Percentiles rank a stretch among this genome's conserved stretches.
phyloP scores from a whole-genome alignment of 805 yeast genomes.

The Peterozyma xylosa region DNA sequence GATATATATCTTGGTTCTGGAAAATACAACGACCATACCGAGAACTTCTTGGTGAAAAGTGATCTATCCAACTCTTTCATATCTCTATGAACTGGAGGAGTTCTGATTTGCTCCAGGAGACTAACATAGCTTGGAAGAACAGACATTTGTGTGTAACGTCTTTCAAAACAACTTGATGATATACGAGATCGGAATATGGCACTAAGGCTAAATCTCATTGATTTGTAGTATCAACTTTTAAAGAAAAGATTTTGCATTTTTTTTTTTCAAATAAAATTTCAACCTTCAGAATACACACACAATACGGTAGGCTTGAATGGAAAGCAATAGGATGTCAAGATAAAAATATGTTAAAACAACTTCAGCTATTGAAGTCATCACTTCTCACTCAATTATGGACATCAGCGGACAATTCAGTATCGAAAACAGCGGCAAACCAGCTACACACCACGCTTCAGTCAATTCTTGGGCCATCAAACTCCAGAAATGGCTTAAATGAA shows the following conservation, averaged over 20 bases:
- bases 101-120: slow-evolving; percentile 2
- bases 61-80: slow-evolving; percentile 62
- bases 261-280: no score
- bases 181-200: no score
- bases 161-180: no score
- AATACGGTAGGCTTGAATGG: no score
- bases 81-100: slow-evolving; percentile 63
- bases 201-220: no score
- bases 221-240: no score
- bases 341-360: no score
- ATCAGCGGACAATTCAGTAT: background rate
- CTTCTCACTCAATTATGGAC: background rate
- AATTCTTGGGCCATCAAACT: background rate
- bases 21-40: slow-evolving; percentile 61
- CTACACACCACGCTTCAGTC: background rate
- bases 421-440: background rate
- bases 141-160: no score
- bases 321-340: no score
- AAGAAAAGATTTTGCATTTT: no score
- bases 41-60: slow-evolving; percentile 50
- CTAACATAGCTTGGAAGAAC: background rate
- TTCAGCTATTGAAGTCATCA: background rate
- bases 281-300: no score
- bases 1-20: slow-evolving; percentile 61
- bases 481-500: background rate